Percentiles rank a stretch among this genome's conserved stretches.
Evolutionary conservation across 768 basidiomycete species (phyloP).

Genomic region (Termitomyces sp.): DNA sequence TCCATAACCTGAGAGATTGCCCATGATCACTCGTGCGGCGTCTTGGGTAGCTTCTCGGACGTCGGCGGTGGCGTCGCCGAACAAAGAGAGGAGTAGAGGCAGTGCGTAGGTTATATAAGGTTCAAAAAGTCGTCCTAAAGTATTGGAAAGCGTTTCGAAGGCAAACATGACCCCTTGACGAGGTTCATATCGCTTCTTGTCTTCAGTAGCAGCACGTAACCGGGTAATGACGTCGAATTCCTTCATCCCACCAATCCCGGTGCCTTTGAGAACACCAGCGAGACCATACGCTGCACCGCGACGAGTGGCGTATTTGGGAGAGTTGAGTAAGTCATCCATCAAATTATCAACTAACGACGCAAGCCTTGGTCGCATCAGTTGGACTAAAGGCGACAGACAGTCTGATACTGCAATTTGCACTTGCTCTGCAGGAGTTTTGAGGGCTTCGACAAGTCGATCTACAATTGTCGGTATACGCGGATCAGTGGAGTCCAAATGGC

Average conservation of each 20-base stretch:
- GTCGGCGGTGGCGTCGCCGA: constrained; percentile 83
- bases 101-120: constrained; percentile 85
- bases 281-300: constrained; percentile 97
- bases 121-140: constrained; percentile 88
- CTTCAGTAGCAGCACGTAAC: constrained; percentile 73
- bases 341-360: constrained; percentile 70
- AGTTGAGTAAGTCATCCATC: constrained; percentile 71
- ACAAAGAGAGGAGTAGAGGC: constrained; percentile 76
- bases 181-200: constrained; percentile 84
- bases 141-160: constrained; percentile 85
- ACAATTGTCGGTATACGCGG: constrained; percentile 77
- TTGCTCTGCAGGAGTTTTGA: constrained; percentile 93
- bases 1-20: constrained; percentile 88
- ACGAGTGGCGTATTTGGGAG: constrained; percentile 86
- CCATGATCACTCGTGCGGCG: constrained; percentile 92
- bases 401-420: constrained; percentile 97
- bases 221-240: constrained; percentile 76
- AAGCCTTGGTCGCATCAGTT: constrained; percentile 58
- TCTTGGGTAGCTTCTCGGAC: constrained; percentile 94
- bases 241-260: constrained; percentile 82
- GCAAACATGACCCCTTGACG: constrained; percentile 95
- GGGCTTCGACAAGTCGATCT: constrained; percentile 79
- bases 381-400: constrained; percentile 85
- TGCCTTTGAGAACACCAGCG: constrained; percentile 90
- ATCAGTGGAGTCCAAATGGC: constrained; percentile 79